phyloP scores from a whole-genome alignment of 768 basidiomycete genomes.

The Podaxis pistillaris region DNA sequence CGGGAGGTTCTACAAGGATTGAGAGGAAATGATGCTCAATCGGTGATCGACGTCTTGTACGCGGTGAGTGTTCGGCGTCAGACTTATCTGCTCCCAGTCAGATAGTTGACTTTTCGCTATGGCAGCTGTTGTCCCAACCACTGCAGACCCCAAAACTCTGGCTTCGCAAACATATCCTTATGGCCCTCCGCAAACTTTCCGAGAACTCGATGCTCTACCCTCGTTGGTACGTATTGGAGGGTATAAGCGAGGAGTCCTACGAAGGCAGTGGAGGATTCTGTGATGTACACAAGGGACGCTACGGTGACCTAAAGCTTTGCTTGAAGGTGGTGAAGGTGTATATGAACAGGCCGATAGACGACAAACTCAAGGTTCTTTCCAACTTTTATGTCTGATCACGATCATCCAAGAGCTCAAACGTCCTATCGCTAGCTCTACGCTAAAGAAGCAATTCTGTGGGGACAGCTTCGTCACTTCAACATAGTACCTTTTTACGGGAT shows the following conservation, averaged over 20 bases:
- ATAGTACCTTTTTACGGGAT: conserved; percentile 12
- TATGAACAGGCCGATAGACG: conserved; percentile 15
- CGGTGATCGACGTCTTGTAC: not conserved
- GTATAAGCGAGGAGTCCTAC: conserved; percentile 13
- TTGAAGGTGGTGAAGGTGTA: conserved; percentile 27
- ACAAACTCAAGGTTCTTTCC: conserved; percentile 22
- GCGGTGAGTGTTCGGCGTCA: not conserved
- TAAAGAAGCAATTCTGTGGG: conserved; percentile 11
- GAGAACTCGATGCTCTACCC: conserved; percentile 27
- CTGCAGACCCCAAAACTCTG: not conserved
- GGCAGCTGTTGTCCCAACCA: not conserved
- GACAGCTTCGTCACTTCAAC: conserved; percentile 2
- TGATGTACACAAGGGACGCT: conserved; percentile 26
- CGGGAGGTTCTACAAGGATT: not conserved
- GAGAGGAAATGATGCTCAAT: not conserved
- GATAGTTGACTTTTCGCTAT: not conserved
- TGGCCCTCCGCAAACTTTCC: conserved; percentile 18
- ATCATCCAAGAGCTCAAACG: conserved; percentile 20
- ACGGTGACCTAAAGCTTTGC: conserved; percentile 19
- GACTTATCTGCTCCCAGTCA: not conserved
- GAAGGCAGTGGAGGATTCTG: conserved; percentile 25
- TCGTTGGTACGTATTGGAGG: conserved; percentile 22
- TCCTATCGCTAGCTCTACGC: conserved; percentile 9
- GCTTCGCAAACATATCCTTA: not conserved
- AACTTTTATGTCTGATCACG: conserved; percentile 6